Base-by-base conservation (phyloP, 352 stramenopile species). In the Globisporangium emineosum region DNA sequence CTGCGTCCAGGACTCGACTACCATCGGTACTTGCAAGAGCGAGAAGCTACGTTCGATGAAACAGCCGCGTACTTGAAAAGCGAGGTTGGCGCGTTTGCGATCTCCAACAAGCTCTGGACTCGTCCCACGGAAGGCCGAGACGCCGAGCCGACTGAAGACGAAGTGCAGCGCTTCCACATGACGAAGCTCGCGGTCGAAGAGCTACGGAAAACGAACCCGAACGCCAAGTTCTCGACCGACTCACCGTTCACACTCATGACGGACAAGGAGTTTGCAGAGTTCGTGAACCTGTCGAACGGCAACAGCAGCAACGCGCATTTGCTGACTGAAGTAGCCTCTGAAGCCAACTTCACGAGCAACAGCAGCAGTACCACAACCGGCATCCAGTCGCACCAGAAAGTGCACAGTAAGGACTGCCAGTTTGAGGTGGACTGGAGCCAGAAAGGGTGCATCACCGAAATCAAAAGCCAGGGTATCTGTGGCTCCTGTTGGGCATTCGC, bases 401-500 rank as follows among this genome's bases (percentile, higher is more conserved):
- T 13, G 19, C 42, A 49, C 42, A 49, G 42, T 6, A 25, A 49
- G 42, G 42, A 25, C 42, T 49, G 19, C 6, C 42, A 49, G 19
- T 9, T 49, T 6, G 19, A 49, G 17, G 42, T 49, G 7, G 42
- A 25, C 17, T 49, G 42, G 42, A 49, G 19, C 8, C 42, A 23
- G 19, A 49, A 49, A 23, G 19, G 42, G 8, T 86, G 77, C 57
- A 65, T 86, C 17, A 70, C 71, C 23, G 51, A 63, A 50, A 59
- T 98, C 35, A 97, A 98, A 55, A 91, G 99, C 73, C 97, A 99
- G 72, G 97, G 94, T 13, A 67, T 87, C 2, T 99, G 97, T 66
- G 95, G 96, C 51, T 97, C 90, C 9, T 99, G 97, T 77, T 99
- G 96, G 96, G 89, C 94, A 2, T 99, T 99, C 74, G 96, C 91